Conservation (phyloP, 1,284 basidiomycete species). For the Leccinum fuscescens region DNA sequence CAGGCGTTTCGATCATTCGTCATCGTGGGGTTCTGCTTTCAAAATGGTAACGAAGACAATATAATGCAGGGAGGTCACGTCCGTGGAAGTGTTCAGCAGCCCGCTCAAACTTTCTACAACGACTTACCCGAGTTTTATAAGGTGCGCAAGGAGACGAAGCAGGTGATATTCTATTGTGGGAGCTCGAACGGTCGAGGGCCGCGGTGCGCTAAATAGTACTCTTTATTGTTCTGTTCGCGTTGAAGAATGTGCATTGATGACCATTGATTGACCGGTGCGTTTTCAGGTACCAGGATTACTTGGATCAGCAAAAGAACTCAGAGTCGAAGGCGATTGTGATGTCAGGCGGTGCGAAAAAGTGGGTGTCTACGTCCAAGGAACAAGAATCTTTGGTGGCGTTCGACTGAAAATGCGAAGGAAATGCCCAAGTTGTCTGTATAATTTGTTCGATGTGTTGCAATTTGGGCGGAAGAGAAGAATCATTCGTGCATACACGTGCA, state of each 20-base stretch:
- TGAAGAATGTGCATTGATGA: neutral
- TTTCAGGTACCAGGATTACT: conserved; percentile 34
- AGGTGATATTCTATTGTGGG: conserved; percentile 33
- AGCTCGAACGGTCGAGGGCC: conserved; percentile 31
- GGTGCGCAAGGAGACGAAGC: conserved; percentile 17
- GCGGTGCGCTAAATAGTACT: conserved; percentile 31
- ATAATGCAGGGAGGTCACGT: conserved; percentile 31
- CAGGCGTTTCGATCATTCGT: neutral
- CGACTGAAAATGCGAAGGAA: conserved; percentile 13
- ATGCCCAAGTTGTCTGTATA: neutral
- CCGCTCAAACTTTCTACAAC: conserved; percentile 31
- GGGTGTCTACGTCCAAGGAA: conserved; percentile 19
- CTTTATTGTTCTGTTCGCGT: neutral
- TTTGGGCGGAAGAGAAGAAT: neutral
- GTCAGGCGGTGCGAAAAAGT: conserved; percentile 26
- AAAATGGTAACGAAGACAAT: neutral
- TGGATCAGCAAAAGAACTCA: conserved; percentile 22
- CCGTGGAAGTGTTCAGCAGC: conserved; percentile 27
- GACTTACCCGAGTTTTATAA: conserved; percentile 22
- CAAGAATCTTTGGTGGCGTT: conserved; percentile 22
- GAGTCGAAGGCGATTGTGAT: conserved; percentile 26
- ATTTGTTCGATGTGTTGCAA: neutral
- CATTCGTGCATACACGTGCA: neutral
- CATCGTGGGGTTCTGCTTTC: neutral
- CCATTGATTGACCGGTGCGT: conserved; percentile 1